Evolutionary conservation across 2,329 filamentous ascomycete genomes (phyloP), one percentile per base, ranked within the genome.

Genomic region (Leptographium lundbergii): DNA sequence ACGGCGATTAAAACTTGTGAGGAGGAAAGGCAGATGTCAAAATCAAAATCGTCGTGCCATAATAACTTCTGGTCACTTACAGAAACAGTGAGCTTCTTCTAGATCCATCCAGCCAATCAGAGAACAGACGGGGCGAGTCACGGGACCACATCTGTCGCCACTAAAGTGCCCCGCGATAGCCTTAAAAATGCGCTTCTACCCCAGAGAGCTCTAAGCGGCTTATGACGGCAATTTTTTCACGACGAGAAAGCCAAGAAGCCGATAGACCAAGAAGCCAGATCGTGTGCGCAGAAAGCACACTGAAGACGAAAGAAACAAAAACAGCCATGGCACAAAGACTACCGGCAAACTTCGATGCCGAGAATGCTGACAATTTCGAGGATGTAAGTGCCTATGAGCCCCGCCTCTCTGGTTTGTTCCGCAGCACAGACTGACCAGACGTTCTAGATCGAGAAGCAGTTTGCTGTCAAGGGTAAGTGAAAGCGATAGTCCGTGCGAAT

Each of bases 401-500:
- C 19, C 14, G n/a, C n/a, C 4, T 25, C 24, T 45, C n/a, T 14
- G 17, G 29, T 7, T 14, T 27, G 6, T 17, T 34, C 39, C 19
- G 13, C 19, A 14, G 36, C 14, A 39, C 6, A 9, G 25, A 29
- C 54, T 51, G 14, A 56, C 42, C 34, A 19, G n/a, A 17, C 54
- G 9, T 22, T 25, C 24, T 65, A 95, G 89, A 96, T 99, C 71
- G 94, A 99, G 81, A 96, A 96, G 81, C 94, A 97, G 74, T 99
- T 99, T 69, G 94, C 94, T 34, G 94, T 99, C 67, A 97, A 97
- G 79, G 88, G 88, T 90, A 68, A 53, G 69, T 61, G 22, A n/a
- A 39, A 27, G 22, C 47, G 14, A 39, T 7, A 27, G 47, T 24
- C n/a, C 6, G 24, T 24, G 11, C 9, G 22, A 24, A 39, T 22